Conservation (phyloP, 495 filamentous ascomycete genomes). For the Amorphotheca resinae region DNA sequence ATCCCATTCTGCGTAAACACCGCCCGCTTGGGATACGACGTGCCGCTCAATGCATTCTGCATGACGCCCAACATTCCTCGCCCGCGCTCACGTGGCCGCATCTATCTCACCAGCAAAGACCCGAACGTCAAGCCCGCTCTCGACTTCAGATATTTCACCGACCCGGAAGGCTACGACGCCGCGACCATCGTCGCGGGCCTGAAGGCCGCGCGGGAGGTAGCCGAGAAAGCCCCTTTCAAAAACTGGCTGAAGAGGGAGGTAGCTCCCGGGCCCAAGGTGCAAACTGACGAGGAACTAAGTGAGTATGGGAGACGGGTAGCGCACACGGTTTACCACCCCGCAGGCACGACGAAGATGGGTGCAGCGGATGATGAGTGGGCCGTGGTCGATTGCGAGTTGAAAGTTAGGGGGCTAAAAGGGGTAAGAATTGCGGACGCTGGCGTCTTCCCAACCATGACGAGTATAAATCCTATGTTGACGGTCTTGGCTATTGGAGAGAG, state of each 20-base stretch:
- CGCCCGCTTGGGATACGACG: constrained; percentile 56
- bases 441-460: constrained; percentile 45
- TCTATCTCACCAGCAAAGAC: constrained; percentile 61
- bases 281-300: constrained; percentile 57
- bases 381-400: constrained; percentile 43
- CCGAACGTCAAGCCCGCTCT: constrained; percentile 65
- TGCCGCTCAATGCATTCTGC: constrained; percentile 68
- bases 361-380: constrained; percentile 50
- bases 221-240: constrained; percentile 58
- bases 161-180: constrained; percentile 71
- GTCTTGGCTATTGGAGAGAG: constrained; percentile 53
- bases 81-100: constrained; percentile 56
- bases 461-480: constrained; percentile 52
- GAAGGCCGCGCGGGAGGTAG: constrained; percentile 56
- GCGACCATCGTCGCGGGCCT: constrained; percentile 71
- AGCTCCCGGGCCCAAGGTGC: constrained; percentile 55
- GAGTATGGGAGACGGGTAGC: constrained; percentile 65
- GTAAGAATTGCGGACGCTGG: constrained; percentile 49
- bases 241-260: constrained; percentile 71
- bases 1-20: constrained; percentile 70
- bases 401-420: constrained; percentile 38
- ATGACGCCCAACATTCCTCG: constrained; percentile 87
- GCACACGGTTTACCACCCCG: constrained; percentile 79
- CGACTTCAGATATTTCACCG: constrained; percentile 84
- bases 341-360: constrained; percentile 82